Percentiles rank a stretch among this genome's conserved stretches.
phyloP scores from a whole-genome alignment of 106 monocot species.

The Dendrobium chrysotoxum region DNA sequence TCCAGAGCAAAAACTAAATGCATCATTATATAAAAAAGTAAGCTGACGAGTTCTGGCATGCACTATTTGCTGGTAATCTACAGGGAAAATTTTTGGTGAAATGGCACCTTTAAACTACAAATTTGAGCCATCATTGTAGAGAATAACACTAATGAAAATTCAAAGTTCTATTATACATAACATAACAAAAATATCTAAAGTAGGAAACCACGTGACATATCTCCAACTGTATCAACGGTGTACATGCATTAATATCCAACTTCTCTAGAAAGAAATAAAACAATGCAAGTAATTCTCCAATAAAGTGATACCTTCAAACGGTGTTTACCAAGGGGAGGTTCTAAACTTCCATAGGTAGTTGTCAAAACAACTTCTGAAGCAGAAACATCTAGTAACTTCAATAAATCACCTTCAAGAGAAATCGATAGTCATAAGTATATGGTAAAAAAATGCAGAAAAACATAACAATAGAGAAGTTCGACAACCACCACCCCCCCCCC shows the following conservation, averaged over 20 bases:
- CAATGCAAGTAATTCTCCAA: not conserved
- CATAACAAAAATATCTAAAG: not conserved
- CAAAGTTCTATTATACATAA: not conserved
- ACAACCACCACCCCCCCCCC: not conserved
- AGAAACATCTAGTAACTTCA: constrained; percentile 78
- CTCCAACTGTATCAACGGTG: not conserved
- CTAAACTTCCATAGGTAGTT: constrained; percentile 81
- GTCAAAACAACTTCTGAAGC: constrained; percentile 44
- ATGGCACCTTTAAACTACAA: not conserved
- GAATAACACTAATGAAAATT: not conserved
- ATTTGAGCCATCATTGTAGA: not conserved
- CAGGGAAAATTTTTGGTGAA: not conserved
- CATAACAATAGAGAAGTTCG: not conserved
- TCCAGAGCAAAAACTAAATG: not conserved
- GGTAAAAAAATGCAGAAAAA: not conserved
- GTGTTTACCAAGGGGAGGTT: constrained; percentile 92
- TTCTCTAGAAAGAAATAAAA: not conserved
- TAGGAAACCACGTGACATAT: not conserved
- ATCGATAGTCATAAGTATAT: not conserved
- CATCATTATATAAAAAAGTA: not conserved
- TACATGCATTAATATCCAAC: not conserved
- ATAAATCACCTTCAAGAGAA: constrained; percentile 53
- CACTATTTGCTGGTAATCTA: not conserved
- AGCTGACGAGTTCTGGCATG: not conserved
- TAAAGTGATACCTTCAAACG: constrained; percentile 62